These are phyloP conservation scores for Laetiporus sulphureus DNA, from an alignment of 1,284 basidiomycete species.

Conservation along the genomic window DNA sequence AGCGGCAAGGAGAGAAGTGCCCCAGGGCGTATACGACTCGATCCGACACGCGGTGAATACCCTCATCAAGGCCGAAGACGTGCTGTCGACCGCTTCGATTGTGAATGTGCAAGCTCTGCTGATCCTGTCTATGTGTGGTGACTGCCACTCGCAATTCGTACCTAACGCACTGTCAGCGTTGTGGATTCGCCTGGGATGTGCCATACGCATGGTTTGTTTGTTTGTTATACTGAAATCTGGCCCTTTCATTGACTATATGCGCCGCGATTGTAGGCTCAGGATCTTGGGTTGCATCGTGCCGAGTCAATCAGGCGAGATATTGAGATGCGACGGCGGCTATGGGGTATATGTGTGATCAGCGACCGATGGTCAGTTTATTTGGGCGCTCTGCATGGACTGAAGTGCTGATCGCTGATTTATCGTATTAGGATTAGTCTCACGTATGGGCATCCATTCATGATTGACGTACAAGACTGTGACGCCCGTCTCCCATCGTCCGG, in stretches of 20 bases:
- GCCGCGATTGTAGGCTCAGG: conserved; percentile 64
- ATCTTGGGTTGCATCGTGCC: conserved; percentile 85
- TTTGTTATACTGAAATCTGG: no score
- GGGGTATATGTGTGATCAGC: conserved; percentile 87
- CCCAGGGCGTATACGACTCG: conserved; percentile 78
- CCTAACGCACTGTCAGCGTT: conserved; percentile 70
- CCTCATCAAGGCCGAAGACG: conserved; percentile 85
- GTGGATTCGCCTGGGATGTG: conserved; percentile 72
- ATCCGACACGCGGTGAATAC: conserved; percentile 82
- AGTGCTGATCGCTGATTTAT: not conserved
- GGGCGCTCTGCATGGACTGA: conserved; percentile 1
- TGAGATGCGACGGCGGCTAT: conserved; percentile 79
- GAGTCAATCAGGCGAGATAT: conserved; percentile 74
- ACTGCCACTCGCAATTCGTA: conserved; percentile 75
- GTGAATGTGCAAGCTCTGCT: conserved; percentile 88
- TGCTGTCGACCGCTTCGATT: conserved; percentile 81
- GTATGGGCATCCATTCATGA: conserved; percentile 86
- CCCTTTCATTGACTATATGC: conserved; percentile 10
- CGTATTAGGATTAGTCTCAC: conserved; percentile 61
- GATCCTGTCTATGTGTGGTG: conserved; percentile 75
- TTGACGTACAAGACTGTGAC: conserved; percentile 91
- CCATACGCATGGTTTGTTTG: conserved; percentile 75
- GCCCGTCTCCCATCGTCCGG: conserved; percentile 79
- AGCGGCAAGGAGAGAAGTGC: conserved; percentile 79
- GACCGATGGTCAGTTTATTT: conserved; percentile 71